Evolutionary conservation across 352 stramenopile species (phyloP).

Genomic region (Phytophthora cryptogea): DNA sequence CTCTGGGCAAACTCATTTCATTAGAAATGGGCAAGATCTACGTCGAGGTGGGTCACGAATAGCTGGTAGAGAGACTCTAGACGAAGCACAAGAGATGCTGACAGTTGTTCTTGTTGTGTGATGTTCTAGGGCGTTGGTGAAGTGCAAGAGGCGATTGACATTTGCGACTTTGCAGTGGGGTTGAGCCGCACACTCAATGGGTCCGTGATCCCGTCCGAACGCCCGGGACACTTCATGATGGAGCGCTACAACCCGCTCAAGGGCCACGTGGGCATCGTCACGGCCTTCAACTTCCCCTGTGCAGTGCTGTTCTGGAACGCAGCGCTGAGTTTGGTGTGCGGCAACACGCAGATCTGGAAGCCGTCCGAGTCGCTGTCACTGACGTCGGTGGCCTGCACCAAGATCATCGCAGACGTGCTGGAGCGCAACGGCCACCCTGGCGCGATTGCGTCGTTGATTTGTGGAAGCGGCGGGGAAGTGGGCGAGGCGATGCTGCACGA

Average conservation of each 20-base stretch:
- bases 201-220: conserved; percentile 90
- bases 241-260: conserved; percentile 93
- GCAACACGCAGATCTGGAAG: conserved; percentile 94
- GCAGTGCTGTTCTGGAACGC: conserved; percentile 93
- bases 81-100: background rate
- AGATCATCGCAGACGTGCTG: conserved; percentile 90
- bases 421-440: conserved; percentile 84
- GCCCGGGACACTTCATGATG: conserved; percentile 93
- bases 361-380: conserved; percentile 88
- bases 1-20: conserved; percentile 89
- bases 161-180: conserved; percentile 94
- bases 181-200: conserved; percentile 89
- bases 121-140: conserved; percentile 86
- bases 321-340: conserved; percentile 88
- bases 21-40: conserved; percentile 96
- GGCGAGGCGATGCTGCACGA: conserved; percentile 88
- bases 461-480: conserved; percentile 77
- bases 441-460: conserved; percentile 87
- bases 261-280: conserved; percentile 93
- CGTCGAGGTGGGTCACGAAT: conserved; percentile 55
- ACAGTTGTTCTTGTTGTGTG: conserved; percentile 9
- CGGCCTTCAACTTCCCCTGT: conserved; percentile 94
- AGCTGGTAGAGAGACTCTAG: background rate
- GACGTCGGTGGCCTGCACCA: conserved; percentile 90
- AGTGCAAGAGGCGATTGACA: conserved; percentile 94